Base-by-base conservation (phyloP, 768 basidiomycete species). In the Boletus subparvulus region DNA sequence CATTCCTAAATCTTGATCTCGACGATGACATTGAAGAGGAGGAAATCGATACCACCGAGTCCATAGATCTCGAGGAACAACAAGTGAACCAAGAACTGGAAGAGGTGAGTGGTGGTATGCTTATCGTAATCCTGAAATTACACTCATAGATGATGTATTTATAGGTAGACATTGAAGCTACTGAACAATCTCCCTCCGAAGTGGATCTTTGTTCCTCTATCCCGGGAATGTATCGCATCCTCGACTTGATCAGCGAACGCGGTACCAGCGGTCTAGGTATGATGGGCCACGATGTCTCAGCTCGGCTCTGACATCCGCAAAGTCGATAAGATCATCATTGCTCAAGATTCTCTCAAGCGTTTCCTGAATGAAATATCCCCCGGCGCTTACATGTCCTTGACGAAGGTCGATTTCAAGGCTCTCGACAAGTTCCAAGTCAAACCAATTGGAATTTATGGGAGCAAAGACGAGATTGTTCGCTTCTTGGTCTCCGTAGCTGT, bases 251-350 rank as follows among this genome's bases (percentile, higher is more conserved):
- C n/a, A n/a, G n/a, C n/a, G n/a, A n/a, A n/a, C n/a, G n/a, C n/a
- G n/a, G n/a, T n/a, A n/a, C n/a, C n/a, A n/a, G n/a, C n/a, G n/a
- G n/a, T n/a, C n/a, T n/a, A n/a, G n/a, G n/a, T n/a, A n/a, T n/a
- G n/a, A n/a, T n/a, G n/a, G n/a, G n/a, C n/a, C n/a, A n/a, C n/a
- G n/a, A n/a, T n/a, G n/a, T n/a, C n/a, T n/a, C n/a, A n/a, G n/a
- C n/a, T n/a, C n/a, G n/a, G n/a, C n/a, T n/a, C n/a, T n/a, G n/a
- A n/a, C n/a, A n/a, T n/a, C n/a, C n/a, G n/a, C n/a, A n/a, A n/a
- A 84, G 84, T 85, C 19, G 84, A 84, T 62, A 87, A 87, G 65
- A 77, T 86, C 46, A 80, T 86, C 63, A 86, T 86, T 32, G 72
- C 74, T 6, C 82, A 84, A 62, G 75, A 78, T 11, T 79, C 80